These are phyloP conservation scores for Ophioceras dolichostomum DNA, from an alignment of 2,329 filamentous ascomycete species.

Conservation along the genomic window DNA sequence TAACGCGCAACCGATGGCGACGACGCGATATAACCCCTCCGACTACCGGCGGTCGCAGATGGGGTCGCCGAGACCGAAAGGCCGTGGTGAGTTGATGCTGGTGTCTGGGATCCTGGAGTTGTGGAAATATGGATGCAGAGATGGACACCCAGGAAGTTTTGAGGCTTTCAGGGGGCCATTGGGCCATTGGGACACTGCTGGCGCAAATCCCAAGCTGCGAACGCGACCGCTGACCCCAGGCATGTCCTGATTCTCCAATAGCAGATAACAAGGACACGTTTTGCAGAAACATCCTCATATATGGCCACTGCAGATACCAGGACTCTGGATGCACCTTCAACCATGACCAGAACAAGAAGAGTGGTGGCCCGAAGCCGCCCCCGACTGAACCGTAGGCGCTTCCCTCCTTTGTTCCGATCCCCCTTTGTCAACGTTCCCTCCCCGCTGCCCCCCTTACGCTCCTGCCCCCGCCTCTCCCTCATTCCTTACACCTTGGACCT, in stretches of 20 bases:
- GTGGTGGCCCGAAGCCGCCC: too few relatives aligned
- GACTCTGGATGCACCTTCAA: constrained; percentile 78
- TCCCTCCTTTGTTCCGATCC: background rate
- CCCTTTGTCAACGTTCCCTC: background rate
- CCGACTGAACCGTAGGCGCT: constrained; percentile 36
- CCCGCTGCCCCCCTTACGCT: background rate
- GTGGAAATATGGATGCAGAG: too few relatives aligned
- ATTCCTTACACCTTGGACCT: too few relatives aligned
- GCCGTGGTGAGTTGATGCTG: constrained; percentile 20
- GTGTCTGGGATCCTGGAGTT: too few relatives aligned
- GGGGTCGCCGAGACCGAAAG: constrained; percentile 44
- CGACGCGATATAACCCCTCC: constrained; percentile 29
- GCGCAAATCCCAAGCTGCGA: too few relatives aligned
- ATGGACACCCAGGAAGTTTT: too few relatives aligned
- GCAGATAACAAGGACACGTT: constrained; percentile 77
- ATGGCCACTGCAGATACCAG: constrained; percentile 85
- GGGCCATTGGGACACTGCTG: too few relatives aligned
- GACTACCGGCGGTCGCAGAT: constrained; percentile 40
- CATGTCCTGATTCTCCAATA: too few relatives aligned
- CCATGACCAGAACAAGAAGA: constrained; percentile 65
- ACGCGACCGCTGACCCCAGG: too few relatives aligned
- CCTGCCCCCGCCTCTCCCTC: too few relatives aligned
- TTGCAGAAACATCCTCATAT: constrained; percentile 87
- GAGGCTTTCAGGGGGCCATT: too few relatives aligned
- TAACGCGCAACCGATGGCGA: constrained; percentile 21